phyloP scores from a whole-genome alignment of 352 stramenopile species.

The Globisporangium middletonii region DNA sequence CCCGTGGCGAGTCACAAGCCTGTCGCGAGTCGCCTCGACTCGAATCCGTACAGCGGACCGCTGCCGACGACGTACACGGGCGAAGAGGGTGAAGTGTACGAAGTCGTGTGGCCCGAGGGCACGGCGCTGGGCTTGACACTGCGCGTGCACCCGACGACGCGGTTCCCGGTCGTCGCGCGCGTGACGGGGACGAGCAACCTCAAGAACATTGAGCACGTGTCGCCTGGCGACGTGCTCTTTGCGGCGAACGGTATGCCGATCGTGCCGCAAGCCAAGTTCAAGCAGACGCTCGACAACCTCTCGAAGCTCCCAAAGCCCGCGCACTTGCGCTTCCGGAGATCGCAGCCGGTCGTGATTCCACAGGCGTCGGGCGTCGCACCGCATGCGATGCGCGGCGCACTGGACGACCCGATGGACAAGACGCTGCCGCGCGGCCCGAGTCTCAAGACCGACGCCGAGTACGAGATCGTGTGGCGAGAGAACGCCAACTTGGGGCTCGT shows the following conservation, averaged over 20 bases:
- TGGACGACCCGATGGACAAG: conserved; percentile 37
- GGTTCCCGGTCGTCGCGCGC: conserved; percentile 62
- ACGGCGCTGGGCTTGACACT: conserved; percentile 62
- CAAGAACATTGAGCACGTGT: conserved; percentile 72
- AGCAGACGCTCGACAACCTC: conserved; percentile 70
- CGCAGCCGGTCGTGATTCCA: conserved; percentile 25
- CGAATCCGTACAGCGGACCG: conserved; percentile 3
- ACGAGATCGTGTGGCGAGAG: conserved; percentile 81
- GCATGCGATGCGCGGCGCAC: background rate
- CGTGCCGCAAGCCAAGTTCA: conserved; percentile 70
- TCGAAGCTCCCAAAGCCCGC: conserved; percentile 66
- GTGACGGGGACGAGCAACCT: conserved; percentile 72
- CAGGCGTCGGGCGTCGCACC: conserved; percentile 6
- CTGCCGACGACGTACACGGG: conserved; percentile 20
- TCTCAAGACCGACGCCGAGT: conserved; percentile 60
- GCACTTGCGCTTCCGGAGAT: conserved; percentile 55
- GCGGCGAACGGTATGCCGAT: conserved; percentile 70
- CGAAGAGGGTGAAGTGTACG: conserved; percentile 55
- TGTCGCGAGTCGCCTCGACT: background rate
- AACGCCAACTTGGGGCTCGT: conserved; percentile 80
- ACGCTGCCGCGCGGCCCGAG: conserved; percentile 42
- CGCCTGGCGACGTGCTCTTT: conserved; percentile 61
- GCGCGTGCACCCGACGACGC: conserved; percentile 60
- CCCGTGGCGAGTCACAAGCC: conserved; percentile 6
- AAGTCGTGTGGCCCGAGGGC: conserved; percentile 66